Conservation (phyloP, 2,329 filamentous ascomycete species). For the Epichloe sibirici region DNA sequence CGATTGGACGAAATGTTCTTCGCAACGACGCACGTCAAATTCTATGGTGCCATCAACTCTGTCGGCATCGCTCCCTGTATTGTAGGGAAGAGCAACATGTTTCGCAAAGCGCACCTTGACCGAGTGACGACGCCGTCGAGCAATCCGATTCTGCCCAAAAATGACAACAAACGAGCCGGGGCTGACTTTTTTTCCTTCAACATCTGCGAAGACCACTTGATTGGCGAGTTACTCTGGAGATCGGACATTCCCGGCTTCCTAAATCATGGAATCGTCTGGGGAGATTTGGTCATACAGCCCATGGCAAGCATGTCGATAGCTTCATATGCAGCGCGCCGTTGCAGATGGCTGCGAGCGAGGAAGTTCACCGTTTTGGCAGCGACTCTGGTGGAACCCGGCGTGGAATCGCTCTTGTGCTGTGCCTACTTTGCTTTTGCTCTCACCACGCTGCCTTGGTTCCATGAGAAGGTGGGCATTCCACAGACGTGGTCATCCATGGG, state of each 20-base stretch:
- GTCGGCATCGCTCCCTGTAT: slow-evolving; percentile 85
- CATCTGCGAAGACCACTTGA: slow-evolving; percentile 95
- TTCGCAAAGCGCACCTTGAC: slow-evolving; percentile 81
- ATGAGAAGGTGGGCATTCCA: slow-evolving; percentile 37
- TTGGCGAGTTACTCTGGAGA: slow-evolving; percentile 84
- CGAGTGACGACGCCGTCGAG: slow-evolving; percentile 44
- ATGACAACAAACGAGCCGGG: slow-evolving; percentile 42
- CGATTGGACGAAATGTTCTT: slow-evolving; percentile 91
- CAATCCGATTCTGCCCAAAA: slow-evolving; percentile 30
- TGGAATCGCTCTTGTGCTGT: slow-evolving; percentile 78
- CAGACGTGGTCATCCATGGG: slow-evolving; percentile 57
- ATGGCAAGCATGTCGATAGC: slow-evolving; percentile 67
- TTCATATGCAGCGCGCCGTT: slow-evolving; percentile 68
- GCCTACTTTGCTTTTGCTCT: slow-evolving; percentile 67
- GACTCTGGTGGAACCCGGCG: slow-evolving; percentile 84
- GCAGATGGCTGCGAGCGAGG: slow-evolving; percentile 82
- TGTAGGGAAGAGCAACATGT: slow-evolving; percentile 98
- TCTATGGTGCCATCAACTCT: slow-evolving; percentile 94
- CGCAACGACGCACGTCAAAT: slow-evolving; percentile 87
- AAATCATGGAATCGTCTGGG: slow-evolving; percentile 75
- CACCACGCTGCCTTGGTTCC: slow-evolving; percentile 58
- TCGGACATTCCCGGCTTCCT: slow-evolving; percentile 49
- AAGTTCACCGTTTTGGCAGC: slow-evolving; percentile 89
- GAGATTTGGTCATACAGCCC: slow-evolving; percentile 83
- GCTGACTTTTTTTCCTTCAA: slow-evolving; percentile 91